Conservation (phyloP, 192 early-diverging fungal species). For the Dispira simplex region DNA sequence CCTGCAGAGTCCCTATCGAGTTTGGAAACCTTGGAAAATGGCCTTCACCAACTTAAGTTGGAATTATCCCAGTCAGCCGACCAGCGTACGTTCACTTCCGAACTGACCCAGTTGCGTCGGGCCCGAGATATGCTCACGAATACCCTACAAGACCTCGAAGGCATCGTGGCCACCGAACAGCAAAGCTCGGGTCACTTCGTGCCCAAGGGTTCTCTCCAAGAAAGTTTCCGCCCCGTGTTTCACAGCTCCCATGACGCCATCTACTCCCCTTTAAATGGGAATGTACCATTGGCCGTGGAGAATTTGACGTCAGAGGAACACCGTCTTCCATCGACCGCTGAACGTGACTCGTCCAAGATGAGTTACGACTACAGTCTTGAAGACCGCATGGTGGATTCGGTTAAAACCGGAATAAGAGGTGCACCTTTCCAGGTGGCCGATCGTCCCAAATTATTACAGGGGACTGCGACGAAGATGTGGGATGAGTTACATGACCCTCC, state of each 20-base stretch:
- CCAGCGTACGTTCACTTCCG: neutral
- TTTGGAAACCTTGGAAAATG: neutral
- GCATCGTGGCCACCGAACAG: neutral
- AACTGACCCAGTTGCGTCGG: neutral
- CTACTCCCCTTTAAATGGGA: slow-evolving; percentile 4
- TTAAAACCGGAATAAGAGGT: neutral
- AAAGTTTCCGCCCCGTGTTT: neutral
- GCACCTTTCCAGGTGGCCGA: neutral
- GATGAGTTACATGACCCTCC: neutral
- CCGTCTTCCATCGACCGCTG: neutral
- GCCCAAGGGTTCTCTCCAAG: neutral
- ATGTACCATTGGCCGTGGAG: neutral
- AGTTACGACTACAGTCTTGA: neutral
- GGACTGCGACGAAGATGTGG: neutral
- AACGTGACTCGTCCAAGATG: neutral
- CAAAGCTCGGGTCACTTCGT: neutral
- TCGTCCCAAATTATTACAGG: neutral
- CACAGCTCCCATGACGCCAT: slow-evolving; percentile 8
- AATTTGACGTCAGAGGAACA: neutral
- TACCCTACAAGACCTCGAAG: slow-evolving; percentile 6
- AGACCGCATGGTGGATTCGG: neutral
- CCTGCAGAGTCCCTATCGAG: neutral
- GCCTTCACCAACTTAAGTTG: neutral
- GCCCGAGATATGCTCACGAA: neutral
- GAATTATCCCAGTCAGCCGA: neutral